These are phyloP conservation scores for Xylaria sp. DNA, from an alignment of 2,329 filamentous ascomycete genomes.

Conservation along the genomic window DNA sequence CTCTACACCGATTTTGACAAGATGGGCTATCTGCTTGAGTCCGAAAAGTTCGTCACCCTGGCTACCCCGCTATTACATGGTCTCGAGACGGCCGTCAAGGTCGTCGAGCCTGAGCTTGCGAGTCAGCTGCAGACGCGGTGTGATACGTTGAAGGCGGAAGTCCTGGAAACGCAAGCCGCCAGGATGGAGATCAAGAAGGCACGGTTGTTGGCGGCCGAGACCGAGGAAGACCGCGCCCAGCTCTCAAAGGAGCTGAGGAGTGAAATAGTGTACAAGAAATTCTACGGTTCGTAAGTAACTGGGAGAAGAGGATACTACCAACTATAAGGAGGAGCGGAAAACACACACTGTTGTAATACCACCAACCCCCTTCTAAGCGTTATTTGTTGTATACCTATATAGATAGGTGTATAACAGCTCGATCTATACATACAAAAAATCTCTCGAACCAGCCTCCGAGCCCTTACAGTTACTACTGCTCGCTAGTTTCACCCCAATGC, in stretches of 20 bases:
- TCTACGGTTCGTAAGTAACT: slow-evolving; percentile 43
- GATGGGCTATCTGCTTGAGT: slow-evolving; percentile 50
- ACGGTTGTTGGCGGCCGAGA: too few species aligned
- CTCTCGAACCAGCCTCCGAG: slow-evolving; percentile 18
- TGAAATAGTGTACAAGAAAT: slow-evolving; percentile 47
- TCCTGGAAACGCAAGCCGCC: slow-evolving; percentile 49
- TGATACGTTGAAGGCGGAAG: slow-evolving; percentile 52
- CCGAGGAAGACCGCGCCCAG: too few species aligned
- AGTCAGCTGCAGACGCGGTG: slow-evolving; percentile 55
- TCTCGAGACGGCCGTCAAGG: slow-evolving; percentile 57
- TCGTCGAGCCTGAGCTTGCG: slow-evolving; percentile 52
- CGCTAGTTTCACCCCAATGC: not conserved
- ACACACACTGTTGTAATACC: slow-evolving; percentile 35
- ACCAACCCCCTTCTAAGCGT: not conserved
- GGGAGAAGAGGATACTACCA: not conserved
- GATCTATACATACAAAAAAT: slow-evolving; percentile 40
- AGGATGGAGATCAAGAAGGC: slow-evolving; percentile 6
- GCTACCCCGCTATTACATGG: slow-evolving; percentile 56
- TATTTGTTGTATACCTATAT: slow-evolving; percentile 29
- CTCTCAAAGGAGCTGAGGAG: slow-evolving; percentile 37
- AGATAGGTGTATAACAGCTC: slow-evolving; percentile 31
- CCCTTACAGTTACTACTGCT: slow-evolving; percentile 9
- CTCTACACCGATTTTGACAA: slow-evolving; percentile 45
- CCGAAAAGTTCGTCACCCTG: slow-evolving; percentile 53
- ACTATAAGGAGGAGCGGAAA: slow-evolving; percentile 2